Conservation (phyloP, 2,329 filamentous ascomycete species). For the Xylaria hypoxylon region DNA sequence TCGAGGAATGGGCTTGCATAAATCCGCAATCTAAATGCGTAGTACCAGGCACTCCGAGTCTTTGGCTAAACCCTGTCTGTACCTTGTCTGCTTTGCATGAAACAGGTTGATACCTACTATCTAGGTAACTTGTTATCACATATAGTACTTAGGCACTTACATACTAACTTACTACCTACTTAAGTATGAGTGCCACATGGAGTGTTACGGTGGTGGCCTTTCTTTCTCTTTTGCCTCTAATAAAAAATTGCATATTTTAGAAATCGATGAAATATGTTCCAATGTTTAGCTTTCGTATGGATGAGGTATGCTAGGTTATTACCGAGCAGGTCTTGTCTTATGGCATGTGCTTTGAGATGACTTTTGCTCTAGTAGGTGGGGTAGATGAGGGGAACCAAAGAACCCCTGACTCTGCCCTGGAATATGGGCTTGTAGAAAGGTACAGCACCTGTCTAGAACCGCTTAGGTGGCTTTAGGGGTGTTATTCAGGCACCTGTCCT, state of each 20-base stretch:
- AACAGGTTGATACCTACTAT: not conserved
- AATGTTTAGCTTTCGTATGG: slow-evolving; percentile 1
- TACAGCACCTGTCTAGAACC: slow-evolving; percentile 10
- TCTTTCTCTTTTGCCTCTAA: not conserved
- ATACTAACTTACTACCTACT: no score
- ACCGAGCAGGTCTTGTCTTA: slow-evolving; percentile 3
- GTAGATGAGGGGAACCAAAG: slow-evolving; percentile 15
- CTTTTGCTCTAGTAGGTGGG: slow-evolving; percentile 15
- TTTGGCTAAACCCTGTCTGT: slow-evolving; percentile 7
- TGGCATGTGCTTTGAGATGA: slow-evolving; percentile 9
- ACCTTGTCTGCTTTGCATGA: not conserved
- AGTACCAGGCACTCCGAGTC: not conserved
- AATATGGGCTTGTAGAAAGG: not conserved
- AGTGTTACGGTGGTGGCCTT: no score
- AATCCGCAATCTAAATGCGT: slow-evolving; percentile 25
- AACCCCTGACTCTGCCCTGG: slow-evolving; percentile 14
- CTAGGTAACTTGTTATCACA: no score
- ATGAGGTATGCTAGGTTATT: slow-evolving; percentile 10
- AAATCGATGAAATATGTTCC: not conserved
- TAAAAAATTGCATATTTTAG: not conserved
- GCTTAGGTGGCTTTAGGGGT: slow-evolving; percentile 5
- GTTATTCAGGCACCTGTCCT: slow-evolving; percentile 32
- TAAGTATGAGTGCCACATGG: no score
- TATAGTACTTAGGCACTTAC: no score
- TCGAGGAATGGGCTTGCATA: slow-evolving; percentile 23